Percentiles rank a stretch among this genome's conserved stretches.
Conservation (phyloP, 306 rosid genomes). For the Ziziphus jujuba region DNA sequence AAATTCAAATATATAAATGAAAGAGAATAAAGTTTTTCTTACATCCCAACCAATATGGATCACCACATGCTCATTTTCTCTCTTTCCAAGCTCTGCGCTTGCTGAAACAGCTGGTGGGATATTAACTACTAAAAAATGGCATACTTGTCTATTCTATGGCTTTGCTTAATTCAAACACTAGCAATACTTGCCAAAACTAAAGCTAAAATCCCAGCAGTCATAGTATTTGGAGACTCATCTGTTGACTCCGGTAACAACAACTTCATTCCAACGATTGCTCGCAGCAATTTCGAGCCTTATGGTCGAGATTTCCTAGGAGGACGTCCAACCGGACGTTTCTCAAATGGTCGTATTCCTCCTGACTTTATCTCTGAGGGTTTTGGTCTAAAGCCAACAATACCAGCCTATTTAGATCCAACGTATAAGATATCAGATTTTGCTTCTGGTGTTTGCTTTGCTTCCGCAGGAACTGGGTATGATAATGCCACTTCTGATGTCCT, state of each 20-base stretch:
- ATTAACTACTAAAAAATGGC: conserved; percentile 20
- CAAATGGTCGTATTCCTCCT: conserved; percentile 53
- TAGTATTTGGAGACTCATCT: conserved; percentile 69
- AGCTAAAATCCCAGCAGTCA: conserved; percentile 44
- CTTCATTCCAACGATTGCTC: conserved; percentile 63
- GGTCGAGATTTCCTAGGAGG: conserved; percentile 56
- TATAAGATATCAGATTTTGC: conserved; percentile 51
- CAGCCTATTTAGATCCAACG: conserved; percentile 60
- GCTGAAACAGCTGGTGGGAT: not conserved
- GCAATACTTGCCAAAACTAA: conserved; percentile 18
- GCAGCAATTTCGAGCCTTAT: conserved; percentile 58
- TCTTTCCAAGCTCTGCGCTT: not conserved
- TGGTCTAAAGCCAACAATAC: conserved; percentile 49
- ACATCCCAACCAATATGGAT: not conserved
- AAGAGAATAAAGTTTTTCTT: not conserved
- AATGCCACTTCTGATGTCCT: conserved; percentile 53
- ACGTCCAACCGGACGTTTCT: conserved; percentile 52
- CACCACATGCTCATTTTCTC: not conserved
- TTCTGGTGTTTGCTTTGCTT: conserved; percentile 70
- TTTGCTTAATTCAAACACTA: conserved; percentile 25
- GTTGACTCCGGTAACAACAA: conserved; percentile 76
- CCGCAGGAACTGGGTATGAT: conserved; percentile 69
- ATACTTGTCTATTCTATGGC: conserved; percentile 11
- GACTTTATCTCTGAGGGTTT: conserved; percentile 58
- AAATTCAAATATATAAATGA: not conserved